phyloP scores from a whole-genome alignment of 148 eudicot species.

The Cornus florida region DNA sequence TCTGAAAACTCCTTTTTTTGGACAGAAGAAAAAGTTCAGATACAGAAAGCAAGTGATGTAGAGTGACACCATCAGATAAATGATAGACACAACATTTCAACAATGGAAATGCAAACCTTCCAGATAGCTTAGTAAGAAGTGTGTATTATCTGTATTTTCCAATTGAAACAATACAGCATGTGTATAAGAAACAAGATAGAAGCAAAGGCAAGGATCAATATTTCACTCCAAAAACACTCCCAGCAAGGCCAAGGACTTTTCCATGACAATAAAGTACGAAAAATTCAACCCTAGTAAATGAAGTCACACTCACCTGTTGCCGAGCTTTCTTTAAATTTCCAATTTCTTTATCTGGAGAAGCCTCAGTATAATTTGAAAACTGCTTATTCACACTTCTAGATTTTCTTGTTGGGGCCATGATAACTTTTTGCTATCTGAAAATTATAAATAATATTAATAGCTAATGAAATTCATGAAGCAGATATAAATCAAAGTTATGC shows the following conservation, averaged over 20 bases:
- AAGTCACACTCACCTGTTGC: constrained; percentile 37
- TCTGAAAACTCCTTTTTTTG: background rate
- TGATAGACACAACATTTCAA: background rate
- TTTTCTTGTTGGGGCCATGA: constrained; percentile 51
- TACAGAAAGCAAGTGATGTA: background rate
- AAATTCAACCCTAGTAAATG: background rate
- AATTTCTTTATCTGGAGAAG: constrained; percentile 24
- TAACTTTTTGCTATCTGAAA: constrained; percentile 7
- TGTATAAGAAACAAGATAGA: too few species aligned
- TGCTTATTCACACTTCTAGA: constrained; percentile 39
- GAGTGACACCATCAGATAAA: background rate
- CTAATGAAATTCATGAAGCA: background rate
- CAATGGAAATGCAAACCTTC: background rate
- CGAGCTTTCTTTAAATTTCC: constrained; percentile 30
- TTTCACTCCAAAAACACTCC: too few species aligned
- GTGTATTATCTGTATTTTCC: background rate
- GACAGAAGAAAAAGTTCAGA: background rate
- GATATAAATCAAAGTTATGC: constrained; percentile 1
- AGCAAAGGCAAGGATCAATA: too few species aligned
- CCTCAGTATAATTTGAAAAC: constrained; percentile 21
- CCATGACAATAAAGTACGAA: background rate
- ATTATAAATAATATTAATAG: background rate
- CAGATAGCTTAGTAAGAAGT: background rate
- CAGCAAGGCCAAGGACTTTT: background rate
- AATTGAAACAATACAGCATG: background rate